Base-by-base conservation (phyloP, 768 basidiomycete genomes). In the Suillus subalutaceus region DNA sequence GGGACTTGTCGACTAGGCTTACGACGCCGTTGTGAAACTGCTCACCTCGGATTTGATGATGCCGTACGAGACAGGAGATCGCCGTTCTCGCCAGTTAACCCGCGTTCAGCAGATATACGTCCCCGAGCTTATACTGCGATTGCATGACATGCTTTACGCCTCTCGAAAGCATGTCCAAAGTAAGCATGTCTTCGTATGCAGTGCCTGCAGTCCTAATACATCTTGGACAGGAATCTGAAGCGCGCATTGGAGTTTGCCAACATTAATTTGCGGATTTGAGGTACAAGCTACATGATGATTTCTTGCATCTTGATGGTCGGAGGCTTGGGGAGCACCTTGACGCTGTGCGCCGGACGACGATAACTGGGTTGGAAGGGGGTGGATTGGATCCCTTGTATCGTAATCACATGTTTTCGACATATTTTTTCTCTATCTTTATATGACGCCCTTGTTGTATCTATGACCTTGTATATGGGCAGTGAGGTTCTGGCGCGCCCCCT, bases 261-360 rank as follows among this genome's bases (percentile, higher is more conserved):
- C 69, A 81, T 98, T n/a, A n/a, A n/a, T n/a, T n/a, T 7, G 95
- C 94, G 0, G 94, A 96, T 75, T 93, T 94, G 66, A 85, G 92
- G 53, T 92, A 93, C 78, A 87, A 87, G 70, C 78, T 97, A 16
- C 95, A 96, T 72, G 88, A 92, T 69, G 94, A 94, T 75, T 97
- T 97, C 77, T 81, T 90, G 32, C 75, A 70, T 6, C 82, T 84
- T 56, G 84, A 86, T 37, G 88, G 88, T 9, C 81, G 86, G 48
- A 79, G 85, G 65, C 75, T 97, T 53, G 84, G 82, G 9, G 90
- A 90, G 65, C 97, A 97, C 74, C 78, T 97, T 41, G 84, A 83
- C 0, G 87, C 87, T 8, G 88, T 98, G 20, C 80, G 91, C 57
- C 85, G 86, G 67, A 91, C 90, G 2, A 82, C 92, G 26, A 72